Evolutionary conservation across 116 monocot species (phyloP).

Genomic region (Dioscorea cayenensis): DNA sequence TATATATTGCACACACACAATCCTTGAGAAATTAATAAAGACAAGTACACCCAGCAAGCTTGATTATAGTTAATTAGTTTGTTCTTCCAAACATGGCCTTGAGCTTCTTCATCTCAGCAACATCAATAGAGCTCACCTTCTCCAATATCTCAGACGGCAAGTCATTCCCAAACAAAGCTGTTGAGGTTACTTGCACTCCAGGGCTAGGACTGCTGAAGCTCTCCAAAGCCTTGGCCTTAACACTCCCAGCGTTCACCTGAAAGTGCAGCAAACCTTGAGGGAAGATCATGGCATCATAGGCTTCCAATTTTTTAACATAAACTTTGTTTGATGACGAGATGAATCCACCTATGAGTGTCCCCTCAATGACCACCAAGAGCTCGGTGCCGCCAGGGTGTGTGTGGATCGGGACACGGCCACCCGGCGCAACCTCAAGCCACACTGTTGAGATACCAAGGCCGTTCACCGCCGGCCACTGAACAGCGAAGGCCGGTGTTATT

Average conservation of each 20-base stretch:
- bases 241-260: slow-evolving; percentile 36
- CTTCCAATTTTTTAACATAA: slow-evolving; percentile 23
- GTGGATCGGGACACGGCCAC: slow-evolving; percentile 68
- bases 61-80: slow-evolving; percentile 2
- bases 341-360: slow-evolving; percentile 32
- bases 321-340: slow-evolving; percentile 29
- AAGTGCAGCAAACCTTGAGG: slow-evolving; percentile 63
- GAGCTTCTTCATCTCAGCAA: slow-evolving; percentile 52
- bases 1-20: too few species aligned
- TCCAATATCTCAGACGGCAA: slow-evolving; percentile 34
- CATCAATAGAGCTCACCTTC: slow-evolving; percentile 49
- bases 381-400: slow-evolving; percentile 70
- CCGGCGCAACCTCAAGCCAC: slow-evolving; percentile 37
- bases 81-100: slow-evolving; percentile 45
- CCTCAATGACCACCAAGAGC: slow-evolving; percentile 31
- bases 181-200: slow-evolving; percentile 41
- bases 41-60: neutral
- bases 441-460: slow-evolving; percentile 62
- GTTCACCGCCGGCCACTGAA: slow-evolving; percentile 58
- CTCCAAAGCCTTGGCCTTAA: slow-evolving; percentile 24
- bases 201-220: slow-evolving; percentile 54
- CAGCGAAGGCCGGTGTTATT: slow-evolving; percentile 45
- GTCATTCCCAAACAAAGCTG: slow-evolving; percentile 44
- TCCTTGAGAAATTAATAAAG: neutral
- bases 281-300: slow-evolving; percentile 60